These are phyloP conservation scores for Dionaea muscipula DNA, from an alignment of 179 eudicot species.

Conservation along the genomic window DNA sequence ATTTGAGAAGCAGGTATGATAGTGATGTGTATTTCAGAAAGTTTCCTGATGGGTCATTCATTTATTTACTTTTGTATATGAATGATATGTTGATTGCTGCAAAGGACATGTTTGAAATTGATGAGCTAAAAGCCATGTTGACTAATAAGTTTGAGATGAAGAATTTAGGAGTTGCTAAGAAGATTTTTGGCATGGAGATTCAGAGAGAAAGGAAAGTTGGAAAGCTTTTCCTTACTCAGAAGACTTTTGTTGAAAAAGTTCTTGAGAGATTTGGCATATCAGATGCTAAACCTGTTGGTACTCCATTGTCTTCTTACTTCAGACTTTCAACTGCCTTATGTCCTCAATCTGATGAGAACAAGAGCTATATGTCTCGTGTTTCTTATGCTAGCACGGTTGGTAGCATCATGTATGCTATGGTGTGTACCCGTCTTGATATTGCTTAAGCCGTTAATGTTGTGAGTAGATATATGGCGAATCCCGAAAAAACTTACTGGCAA, in stretches of 20 bases:
- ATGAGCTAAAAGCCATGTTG: neutral
- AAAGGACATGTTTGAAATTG: neutral
- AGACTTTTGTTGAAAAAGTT: neutral
- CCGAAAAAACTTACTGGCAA: neutral
- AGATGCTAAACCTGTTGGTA: no score
- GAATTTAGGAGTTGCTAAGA: neutral
- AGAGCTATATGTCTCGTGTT: no score
- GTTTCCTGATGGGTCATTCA: neutral
- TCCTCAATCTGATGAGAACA: no score
- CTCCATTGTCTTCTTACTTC: no score
- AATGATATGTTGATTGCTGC: constrained; percentile 7
- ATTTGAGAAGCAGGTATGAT: neutral
- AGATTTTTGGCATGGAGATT: constrained; percentile 2
- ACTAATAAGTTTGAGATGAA: neutral
- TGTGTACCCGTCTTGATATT: neutral
- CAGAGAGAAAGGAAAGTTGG: neutral
- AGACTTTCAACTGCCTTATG: no score
- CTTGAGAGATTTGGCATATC: no score
- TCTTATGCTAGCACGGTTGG: neutral
- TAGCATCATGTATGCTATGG: neutral
- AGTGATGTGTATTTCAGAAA: neutral
- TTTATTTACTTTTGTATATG: neutral
- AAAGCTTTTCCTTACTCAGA: neutral
- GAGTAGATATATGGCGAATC: neutral
- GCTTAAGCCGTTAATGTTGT: neutral